Evolutionary conservation across 129 eudicot genomes (phyloP).

Genomic region (Centella asiatica): DNA sequence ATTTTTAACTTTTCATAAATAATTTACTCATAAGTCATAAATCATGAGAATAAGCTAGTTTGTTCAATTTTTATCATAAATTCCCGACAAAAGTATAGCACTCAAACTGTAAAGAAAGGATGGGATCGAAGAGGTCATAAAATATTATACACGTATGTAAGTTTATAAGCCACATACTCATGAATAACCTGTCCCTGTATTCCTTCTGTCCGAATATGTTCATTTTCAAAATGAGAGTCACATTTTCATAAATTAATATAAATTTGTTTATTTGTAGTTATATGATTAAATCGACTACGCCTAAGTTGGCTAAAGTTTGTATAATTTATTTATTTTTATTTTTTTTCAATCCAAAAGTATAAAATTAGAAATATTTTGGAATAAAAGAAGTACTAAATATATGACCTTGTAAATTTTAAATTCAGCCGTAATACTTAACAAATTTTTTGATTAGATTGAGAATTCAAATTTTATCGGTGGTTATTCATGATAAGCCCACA

Average conservation of each 20-base stretch:
- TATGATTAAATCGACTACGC: too few species aligned
- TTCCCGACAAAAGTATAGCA: conserved; percentile 8
- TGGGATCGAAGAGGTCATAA: not conserved
- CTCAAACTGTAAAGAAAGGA: conserved; percentile 1
- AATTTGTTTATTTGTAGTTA: too few species aligned
- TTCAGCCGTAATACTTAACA: too few species aligned
- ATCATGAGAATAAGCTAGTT: not conserved
- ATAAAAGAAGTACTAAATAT: too few species aligned
- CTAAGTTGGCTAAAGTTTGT: too few species aligned
- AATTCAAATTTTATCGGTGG: too few species aligned
- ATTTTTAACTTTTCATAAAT: not conserved
- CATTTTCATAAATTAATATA: not conserved
- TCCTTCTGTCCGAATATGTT: not conserved
- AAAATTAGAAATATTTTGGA: too few species aligned
- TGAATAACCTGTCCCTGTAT: not conserved
- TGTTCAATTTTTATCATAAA: not conserved
- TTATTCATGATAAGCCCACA: too few species aligned
- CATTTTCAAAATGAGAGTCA: not conserved
- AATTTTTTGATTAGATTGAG: too few species aligned
- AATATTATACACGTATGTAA: not conserved
- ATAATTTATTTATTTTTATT: too few species aligned
- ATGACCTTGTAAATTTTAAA: too few species aligned
- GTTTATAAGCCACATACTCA: not conserved
- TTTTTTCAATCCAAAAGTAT: too few species aligned
- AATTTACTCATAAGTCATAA: not conserved